phyloP scores from a whole-genome alignment of 371 early-diverging fungal species.

The Mycotypha africana region DNA sequence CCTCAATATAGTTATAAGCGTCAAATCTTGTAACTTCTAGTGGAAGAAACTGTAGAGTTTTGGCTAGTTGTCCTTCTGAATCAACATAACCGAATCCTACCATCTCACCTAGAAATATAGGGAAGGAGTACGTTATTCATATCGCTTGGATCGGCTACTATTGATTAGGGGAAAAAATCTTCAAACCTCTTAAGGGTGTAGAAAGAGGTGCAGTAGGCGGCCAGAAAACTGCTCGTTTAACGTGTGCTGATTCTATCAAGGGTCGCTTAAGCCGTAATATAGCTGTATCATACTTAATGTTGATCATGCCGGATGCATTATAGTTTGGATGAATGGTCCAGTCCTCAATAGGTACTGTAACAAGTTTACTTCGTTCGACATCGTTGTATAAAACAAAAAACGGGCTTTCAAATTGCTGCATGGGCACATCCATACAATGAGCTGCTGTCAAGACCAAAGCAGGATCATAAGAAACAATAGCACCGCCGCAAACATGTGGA shows the following conservation, averaged over 20 bases:
- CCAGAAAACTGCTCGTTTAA: constrained; percentile 30
- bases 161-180: no score
- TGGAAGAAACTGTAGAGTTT: constrained; percentile 13
- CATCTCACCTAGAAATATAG: constrained; percentile 20
- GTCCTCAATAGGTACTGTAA: constrained; percentile 11
- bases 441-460: constrained; percentile 42
- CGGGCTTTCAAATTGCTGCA: constrained; percentile 9
- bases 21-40: constrained; percentile 21
- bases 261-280: constrained; percentile 25
- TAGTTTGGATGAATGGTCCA: constrained; percentile 39
- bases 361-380: not conserved
- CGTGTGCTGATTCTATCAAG: constrained; percentile 12
- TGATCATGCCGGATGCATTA: constrained; percentile 7
- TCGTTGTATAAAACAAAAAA: constrained; percentile 15
- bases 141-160: no score
- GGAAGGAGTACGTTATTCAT: no score
- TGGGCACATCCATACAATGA: constrained; percentile 36
- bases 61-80: constrained; percentile 13
- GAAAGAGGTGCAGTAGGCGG: constrained; percentile 5
- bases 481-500: constrained; percentile 46
- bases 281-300: constrained; percentile 35
- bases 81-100: constrained; percentile 33
- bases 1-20: constrained; percentile 14
- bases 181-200: no score
- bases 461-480: constrained; percentile 35